Conservation (phyloP, 495 filamentous ascomycete species). For the Aspergillus baeticus region DNA sequence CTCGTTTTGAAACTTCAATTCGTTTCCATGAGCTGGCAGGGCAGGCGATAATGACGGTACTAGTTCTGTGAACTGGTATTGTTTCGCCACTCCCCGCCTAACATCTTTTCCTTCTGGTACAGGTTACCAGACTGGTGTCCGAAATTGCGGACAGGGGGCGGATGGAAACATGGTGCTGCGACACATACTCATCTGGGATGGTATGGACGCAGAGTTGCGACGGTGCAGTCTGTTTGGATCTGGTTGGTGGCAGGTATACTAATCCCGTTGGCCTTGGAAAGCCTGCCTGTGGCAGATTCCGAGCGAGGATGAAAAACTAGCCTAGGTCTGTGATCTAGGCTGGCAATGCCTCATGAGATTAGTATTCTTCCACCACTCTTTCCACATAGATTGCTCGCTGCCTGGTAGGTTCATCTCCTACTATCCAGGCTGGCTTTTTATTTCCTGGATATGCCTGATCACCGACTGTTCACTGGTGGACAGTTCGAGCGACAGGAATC, state of each 20-base stretch:
- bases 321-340: constrained; percentile 24
- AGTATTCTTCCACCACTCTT: constrained; percentile 1
- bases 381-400: not conserved
- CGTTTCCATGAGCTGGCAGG: constrained; percentile 31
- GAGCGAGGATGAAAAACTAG: constrained; percentile 1
- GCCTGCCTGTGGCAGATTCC: constrained; percentile 39
- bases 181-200: constrained; percentile 24
- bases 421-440: constrained; percentile 40
- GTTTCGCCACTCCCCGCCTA: not conserved
- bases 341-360: not conserved
- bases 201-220: constrained; percentile 19
- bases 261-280: constrained; percentile 6
- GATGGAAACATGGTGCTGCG: constrained; percentile 16
- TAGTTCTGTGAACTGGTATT: constrained; percentile 9
- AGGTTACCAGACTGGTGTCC: constrained; percentile 23
- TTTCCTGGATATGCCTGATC: constrained; percentile 39
- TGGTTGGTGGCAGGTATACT: constrained; percentile 12
- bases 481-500: constrained; percentile 31
- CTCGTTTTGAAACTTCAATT: constrained; percentile 35
- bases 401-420: constrained; percentile 53
- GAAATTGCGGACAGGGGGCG: constrained; percentile 13
- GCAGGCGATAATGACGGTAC: not conserved
- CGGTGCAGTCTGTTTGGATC: constrained; percentile 8
- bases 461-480: constrained; percentile 20
- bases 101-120: constrained; percentile 21